These are phyloP conservation scores for Kwoniella bestiolae DNA, from an alignment of 768 basidiomycete species.

Conservation along the genomic window DNA sequence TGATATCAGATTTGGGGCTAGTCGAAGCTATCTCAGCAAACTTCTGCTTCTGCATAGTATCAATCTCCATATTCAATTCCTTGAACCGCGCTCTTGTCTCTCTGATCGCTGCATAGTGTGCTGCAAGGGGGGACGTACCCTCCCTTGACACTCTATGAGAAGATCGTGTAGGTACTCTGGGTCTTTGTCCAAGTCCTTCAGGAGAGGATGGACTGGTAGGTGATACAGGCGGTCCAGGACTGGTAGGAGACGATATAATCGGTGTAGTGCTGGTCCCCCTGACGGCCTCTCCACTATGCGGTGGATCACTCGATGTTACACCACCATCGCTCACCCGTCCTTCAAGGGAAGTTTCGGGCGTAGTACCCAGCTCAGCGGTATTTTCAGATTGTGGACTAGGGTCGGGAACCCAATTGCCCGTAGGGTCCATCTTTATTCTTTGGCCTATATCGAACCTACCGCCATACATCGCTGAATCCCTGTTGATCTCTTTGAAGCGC, in stretches of 20 bases:
- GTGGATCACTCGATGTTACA: neutral
- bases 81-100: slow-evolving; percentile 73
- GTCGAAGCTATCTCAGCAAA: slow-evolving; percentile 77
- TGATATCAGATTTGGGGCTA: slow-evolving; percentile 58
- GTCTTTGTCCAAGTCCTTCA: neutral
- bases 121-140: slow-evolving; percentile 42
- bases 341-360: neutral
- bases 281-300: neutral
- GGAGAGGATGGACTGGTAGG: neutral
- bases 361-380: neutral
- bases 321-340: neutral
- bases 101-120: slow-evolving; percentile 71
- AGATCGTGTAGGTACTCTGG: neutral
- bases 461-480: slow-evolving; percentile 60
- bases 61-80: slow-evolving; percentile 73
- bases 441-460: slow-evolving; percentile 61
- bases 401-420: slow-evolving; percentile 62
- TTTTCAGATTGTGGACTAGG: slow-evolving; percentile 26
- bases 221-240: neutral
- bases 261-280: neutral
- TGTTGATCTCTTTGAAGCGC: slow-evolving; percentile 73
- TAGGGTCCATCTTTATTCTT: slow-evolving; percentile 64
- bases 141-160: slow-evolving; percentile 58
- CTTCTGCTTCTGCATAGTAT: slow-evolving; percentile 68
- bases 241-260: neutral